Conservation (phyloP, 1,139 yeast genomes). For the Candida sanyaensis region DNA sequence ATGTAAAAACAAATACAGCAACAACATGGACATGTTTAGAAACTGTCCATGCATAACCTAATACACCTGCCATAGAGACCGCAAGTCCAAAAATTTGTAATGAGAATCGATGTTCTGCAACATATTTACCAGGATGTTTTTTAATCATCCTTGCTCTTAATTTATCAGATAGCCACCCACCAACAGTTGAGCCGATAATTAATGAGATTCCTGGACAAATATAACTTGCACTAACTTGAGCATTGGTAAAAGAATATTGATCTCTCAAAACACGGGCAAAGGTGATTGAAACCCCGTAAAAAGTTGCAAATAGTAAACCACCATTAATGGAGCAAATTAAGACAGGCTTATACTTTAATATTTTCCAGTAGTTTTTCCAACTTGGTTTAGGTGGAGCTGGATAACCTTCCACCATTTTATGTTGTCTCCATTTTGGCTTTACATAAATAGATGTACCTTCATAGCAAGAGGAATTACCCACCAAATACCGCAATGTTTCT, state of each 20-base stretch:
- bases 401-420: conserved; percentile 28
- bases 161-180: conserved; percentile 53
- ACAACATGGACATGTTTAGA: conserved; percentile 45
- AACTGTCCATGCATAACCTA: conserved; percentile 59
- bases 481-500: conserved; percentile 56
- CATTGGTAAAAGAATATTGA: conserved; percentile 35
- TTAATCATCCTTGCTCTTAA: conserved; percentile 27
- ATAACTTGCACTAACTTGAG: conserved; percentile 48
- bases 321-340: conserved; percentile 49
- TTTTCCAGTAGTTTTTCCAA: conserved; percentile 32
- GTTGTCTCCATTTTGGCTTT: conserved; percentile 30
- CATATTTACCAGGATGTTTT: conserved; percentile 25
- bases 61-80: conserved; percentile 45
- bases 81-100: conserved; percentile 49
- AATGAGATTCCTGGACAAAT: conserved; percentile 57
- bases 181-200: conserved; percentile 49
- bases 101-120: conserved; percentile 50
- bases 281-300: conserved; percentile 56
- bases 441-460: conserved; percentile 20
- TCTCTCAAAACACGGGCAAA: conserved; percentile 42
- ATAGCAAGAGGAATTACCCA: conserved; percentile 49
- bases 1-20: conserved; percentile 44
- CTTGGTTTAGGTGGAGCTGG: conserved; percentile 55
- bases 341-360: conserved; percentile 47
- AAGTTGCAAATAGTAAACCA: conserved; percentile 55